Conservation (phyloP, 2,329 filamentous ascomycete species). For the Sordariomycetes sp. region DNA sequence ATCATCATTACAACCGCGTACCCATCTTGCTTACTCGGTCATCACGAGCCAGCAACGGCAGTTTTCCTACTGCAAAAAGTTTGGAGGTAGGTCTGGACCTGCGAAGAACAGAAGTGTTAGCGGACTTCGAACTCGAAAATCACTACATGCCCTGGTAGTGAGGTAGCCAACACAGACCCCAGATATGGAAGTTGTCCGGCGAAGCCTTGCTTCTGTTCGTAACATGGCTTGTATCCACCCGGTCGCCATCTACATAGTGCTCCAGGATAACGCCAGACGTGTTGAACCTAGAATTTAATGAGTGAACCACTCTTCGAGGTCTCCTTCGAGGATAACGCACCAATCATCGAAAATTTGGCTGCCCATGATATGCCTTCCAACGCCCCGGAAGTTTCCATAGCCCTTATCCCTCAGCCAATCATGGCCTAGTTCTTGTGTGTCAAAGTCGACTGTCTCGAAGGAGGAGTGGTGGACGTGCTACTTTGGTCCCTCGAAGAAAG, state of each 20-base stretch:
- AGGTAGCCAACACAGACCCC: neutral
- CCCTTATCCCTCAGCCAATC: constrained; percentile 39
- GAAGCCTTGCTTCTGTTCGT: constrained; percentile 11
- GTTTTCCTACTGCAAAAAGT: constrained; percentile 6
- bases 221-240: constrained; percentile 36
- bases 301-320: constrained; percentile 20
- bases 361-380: constrained; percentile 46
- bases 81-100: constrained; percentile 9
- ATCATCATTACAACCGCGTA: neutral
- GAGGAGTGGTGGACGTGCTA: constrained; percentile 12
- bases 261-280: constrained; percentile 20
- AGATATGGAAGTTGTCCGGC: constrained; percentile 1
- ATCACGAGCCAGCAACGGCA: neutral
- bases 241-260: constrained; percentile 49
- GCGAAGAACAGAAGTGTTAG: neutral
- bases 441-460: constrained; percentile 42
- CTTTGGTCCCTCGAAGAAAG: constrained; percentile 3
- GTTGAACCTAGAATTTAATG: constrained; percentile 4
- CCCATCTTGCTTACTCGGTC: neutral
- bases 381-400: constrained; percentile 44
- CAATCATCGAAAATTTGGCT: constrained; percentile 53
- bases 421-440: constrained; percentile 47
- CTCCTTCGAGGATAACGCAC: constrained; percentile 30
- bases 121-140: neutral
- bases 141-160: too few species aligned